Evolutionary conservation across 2,329 filamentous ascomycete species (phyloP).

Genomic region (Alternaria angustiovoidea): DNA sequence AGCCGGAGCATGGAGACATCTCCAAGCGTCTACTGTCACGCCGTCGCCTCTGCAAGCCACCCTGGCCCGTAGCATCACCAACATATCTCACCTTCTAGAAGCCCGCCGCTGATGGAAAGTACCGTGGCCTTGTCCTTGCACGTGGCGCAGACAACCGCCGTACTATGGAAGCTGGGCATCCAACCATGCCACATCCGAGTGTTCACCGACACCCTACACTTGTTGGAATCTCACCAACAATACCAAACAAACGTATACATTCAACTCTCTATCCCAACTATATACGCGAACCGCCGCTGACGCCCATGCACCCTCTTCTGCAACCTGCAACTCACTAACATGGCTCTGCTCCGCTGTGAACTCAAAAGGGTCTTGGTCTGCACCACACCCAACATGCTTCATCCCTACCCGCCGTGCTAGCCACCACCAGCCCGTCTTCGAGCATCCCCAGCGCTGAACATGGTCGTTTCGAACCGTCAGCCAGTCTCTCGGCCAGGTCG

Average conservation of each 20-base stretch:
- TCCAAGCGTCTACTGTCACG: conserved; percentile 8
- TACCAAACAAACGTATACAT: background rate
- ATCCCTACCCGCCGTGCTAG: conserved; percentile 2
- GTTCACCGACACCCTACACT: background rate
- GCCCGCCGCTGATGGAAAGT: conserved; percentile 5
- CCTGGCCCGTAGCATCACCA: conserved; percentile 11
- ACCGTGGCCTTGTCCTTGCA: background rate
- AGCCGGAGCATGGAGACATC: conserved; percentile 11
- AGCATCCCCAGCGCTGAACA: conserved; percentile 8
- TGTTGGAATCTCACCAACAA: background rate
- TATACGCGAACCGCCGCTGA: conserved; percentile 15
- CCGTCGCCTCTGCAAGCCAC: conserved; percentile 4
- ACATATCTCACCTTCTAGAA: conserved; percentile 13
- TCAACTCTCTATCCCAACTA: background rate
- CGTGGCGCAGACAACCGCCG: conserved; percentile 12
- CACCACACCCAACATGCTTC: conserved; percentile 1
- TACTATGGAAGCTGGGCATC: background rate
- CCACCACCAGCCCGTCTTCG: background rate
- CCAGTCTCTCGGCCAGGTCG: conserved; percentile 34
- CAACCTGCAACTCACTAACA: conserved; percentile 2
- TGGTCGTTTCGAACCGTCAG: conserved; percentile 11
- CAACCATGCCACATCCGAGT: background rate
- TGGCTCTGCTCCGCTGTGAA: conserved; percentile 1
- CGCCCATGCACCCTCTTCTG: conserved; percentile 2
- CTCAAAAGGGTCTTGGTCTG: conserved; percentile 5